phyloP scores from a whole-genome alignment of 495 filamentous ascomycete species.

The Aspergillus campestris region DNA sequence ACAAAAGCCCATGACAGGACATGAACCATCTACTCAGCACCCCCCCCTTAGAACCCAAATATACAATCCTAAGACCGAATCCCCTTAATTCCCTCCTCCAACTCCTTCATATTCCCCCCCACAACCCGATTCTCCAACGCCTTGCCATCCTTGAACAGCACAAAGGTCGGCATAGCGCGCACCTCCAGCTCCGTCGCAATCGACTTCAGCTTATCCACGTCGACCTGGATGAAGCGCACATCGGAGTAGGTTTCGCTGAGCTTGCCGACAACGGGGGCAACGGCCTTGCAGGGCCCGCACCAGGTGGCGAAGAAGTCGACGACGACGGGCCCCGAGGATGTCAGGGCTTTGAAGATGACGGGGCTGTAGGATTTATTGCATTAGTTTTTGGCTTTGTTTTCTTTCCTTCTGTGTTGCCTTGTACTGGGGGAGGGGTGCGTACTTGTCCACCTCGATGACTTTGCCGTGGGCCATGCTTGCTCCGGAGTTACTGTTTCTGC shows the following conservation, averaged over 20 bases:
- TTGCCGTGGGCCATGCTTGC: conserved; percentile 11
- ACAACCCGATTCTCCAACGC: conserved; percentile 2
- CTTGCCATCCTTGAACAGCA: conserved; percentile 65
- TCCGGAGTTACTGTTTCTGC: background rate
- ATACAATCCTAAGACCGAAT: background rate
- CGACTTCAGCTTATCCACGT: conserved; percentile 68
- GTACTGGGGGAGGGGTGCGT: background rate
- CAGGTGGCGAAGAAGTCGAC: conserved; percentile 48
- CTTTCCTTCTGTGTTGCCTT: too few relatives aligned
- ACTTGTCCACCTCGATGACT: conserved; percentile 12
- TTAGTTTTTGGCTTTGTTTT: background rate
- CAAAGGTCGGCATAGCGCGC: conserved; percentile 82
- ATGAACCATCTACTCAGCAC: too few relatives aligned
- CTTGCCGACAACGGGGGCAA: conserved; percentile 63
- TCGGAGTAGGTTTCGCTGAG: conserved; percentile 43
- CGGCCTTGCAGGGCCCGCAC: conserved; percentile 62
- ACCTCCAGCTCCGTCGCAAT: conserved; percentile 63
- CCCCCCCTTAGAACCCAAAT: too few relatives aligned
- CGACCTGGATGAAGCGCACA: conserved; percentile 70
- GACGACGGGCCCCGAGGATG: conserved; percentile 31
- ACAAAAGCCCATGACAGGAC: too few relatives aligned
- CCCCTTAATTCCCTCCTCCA: conserved; percentile 6
- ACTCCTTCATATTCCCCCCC: conserved; percentile 7
- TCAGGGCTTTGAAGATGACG: conserved; percentile 37
- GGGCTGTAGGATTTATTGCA: background rate